Conservation (phyloP, 2,329 filamentous ascomycete genomes). For the Aspergillus spinulosporus region DNA sequence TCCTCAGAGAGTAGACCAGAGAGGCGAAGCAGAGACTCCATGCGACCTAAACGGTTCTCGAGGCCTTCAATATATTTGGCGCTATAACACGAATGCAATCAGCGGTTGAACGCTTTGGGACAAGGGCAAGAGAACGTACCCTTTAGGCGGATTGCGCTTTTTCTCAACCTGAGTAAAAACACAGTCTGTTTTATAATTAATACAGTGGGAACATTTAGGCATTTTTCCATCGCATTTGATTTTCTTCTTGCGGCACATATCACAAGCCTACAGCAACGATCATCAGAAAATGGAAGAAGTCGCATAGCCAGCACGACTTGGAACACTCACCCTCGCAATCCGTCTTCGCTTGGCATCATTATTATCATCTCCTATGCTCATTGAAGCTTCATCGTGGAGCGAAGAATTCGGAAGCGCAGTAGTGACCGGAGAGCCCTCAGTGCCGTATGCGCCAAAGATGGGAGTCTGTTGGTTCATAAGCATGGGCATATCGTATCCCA, state of each 20-base stretch:
- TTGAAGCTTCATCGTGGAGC: conserved; percentile 48
- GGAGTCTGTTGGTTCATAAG: conserved; percentile 66
- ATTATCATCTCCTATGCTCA: conserved; percentile 52
- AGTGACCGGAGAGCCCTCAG: conserved; percentile 60
- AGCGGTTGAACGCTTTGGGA: conserved; percentile 41
- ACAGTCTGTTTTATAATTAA: conserved; percentile 97
- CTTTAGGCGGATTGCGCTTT: conserved; percentile 95
- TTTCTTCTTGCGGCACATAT: conserved; percentile 91
- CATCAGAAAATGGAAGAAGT: conserved; percentile 10
- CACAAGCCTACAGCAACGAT: conserved; percentile 66
- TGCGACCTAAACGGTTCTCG: conserved; percentile 89
- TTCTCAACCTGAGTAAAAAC: conserved; percentile 98
- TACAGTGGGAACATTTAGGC: conserved; percentile 91
- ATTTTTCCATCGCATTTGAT: conserved; percentile 98
- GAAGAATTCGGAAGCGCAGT: conserved; percentile 48
- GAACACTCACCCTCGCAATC: conserved; percentile 74
- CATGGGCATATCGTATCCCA: conserved; percentile 50
- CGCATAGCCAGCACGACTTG: not conserved
- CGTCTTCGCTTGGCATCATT: conserved; percentile 85
- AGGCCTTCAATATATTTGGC: conserved; percentile 98
- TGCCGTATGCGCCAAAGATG: conserved; percentile 65
- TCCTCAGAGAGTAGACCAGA: conserved; percentile 85
- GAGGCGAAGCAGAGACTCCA: conserved; percentile 86
- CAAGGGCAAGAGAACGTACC: conserved; percentile 57
- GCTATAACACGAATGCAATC: conserved; percentile 47